A percentile compares a stretch with the other conserved stretches of the same genome.
Evolutionary conservation across 2,329 filamentous ascomycete genomes (phyloP).

Genomic region (Penicillium sclerotigenum): DNA sequence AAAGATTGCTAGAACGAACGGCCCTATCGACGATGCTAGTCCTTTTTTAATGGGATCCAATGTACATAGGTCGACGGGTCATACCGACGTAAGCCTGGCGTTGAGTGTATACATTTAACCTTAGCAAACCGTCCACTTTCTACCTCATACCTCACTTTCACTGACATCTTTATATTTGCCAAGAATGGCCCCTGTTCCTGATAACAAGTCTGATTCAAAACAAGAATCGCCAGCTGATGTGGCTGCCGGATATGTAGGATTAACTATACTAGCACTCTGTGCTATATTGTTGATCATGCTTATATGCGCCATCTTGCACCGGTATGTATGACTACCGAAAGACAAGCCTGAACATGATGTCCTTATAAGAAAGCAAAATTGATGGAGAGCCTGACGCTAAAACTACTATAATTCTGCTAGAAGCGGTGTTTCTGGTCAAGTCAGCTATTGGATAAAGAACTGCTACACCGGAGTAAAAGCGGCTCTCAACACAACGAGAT

Average conservation of each 20-base stretch:
- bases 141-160: neutral
- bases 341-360: neutral
- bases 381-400: neutral
- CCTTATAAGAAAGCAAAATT: neutral
- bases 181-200: neutral
- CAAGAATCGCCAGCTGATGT: neutral
- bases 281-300: neutral
- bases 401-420: neutral
- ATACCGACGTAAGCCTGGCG: neutral
- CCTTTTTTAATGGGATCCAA: too few relatives aligned
- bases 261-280: neutral
- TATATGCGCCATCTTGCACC: neutral
- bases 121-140: too few relatives aligned
- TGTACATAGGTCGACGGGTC: neutral
- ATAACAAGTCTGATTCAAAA: neutral
- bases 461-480: neutral
- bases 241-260: neutral
- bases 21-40: too few relatives aligned
- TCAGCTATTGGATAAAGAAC: neutral
- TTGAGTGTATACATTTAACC: neutral
- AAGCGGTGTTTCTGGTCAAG: accelerated
- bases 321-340: neutral
- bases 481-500: neutral
- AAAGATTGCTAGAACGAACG: too few relatives aligned
- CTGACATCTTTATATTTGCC: neutral